phyloP scores from a whole-genome alignment of 179 eudicot genomes.

The Drosera spatulata region DNA sequence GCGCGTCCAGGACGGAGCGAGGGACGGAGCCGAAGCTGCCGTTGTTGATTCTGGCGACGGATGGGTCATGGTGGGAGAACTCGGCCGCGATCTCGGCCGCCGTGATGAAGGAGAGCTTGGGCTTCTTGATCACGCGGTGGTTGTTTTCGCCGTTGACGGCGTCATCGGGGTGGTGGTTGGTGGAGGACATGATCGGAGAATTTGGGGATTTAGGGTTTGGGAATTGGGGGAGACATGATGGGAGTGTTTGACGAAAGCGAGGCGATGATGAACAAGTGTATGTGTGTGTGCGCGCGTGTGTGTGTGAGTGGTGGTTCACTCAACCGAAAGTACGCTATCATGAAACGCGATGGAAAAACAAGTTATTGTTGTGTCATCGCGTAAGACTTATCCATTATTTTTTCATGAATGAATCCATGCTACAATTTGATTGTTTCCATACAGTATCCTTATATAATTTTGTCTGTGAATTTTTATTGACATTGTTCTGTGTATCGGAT shows the following conservation, averaged over 20 bases:
- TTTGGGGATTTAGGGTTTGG: neutral
- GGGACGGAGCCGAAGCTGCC: conserved; percentile 71
- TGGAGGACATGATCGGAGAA: conserved; percentile 3
- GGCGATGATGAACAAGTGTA: neutral
- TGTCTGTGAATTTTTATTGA: no score
- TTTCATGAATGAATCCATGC: neutral
- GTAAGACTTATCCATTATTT: no score
- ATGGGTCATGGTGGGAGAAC: conserved; percentile 24
- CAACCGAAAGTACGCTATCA: no score
- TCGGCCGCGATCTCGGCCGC: conserved; percentile 36
- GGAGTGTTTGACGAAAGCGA: neutral
- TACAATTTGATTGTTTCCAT: conserved; percentile 1
- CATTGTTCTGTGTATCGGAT: no score
- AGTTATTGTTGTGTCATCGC: no score
- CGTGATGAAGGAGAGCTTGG: conserved; percentile 10
- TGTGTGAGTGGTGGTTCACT: no score
- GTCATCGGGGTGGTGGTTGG: conserved; percentile 16
- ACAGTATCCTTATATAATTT: no score
- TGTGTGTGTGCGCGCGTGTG: neutral
- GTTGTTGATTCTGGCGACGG: no score
- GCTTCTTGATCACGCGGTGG: conserved; percentile 18
- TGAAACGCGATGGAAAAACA: no score
- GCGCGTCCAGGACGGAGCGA: conserved; percentile 37
- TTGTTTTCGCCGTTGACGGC: conserved; percentile 21
- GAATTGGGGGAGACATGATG: neutral